A percentile compares a stretch with the other conserved stretches of the same genome.
Conservation (phyloP, 495 filamentous ascomycete genomes). For the Penicillium antarcticum region DNA sequence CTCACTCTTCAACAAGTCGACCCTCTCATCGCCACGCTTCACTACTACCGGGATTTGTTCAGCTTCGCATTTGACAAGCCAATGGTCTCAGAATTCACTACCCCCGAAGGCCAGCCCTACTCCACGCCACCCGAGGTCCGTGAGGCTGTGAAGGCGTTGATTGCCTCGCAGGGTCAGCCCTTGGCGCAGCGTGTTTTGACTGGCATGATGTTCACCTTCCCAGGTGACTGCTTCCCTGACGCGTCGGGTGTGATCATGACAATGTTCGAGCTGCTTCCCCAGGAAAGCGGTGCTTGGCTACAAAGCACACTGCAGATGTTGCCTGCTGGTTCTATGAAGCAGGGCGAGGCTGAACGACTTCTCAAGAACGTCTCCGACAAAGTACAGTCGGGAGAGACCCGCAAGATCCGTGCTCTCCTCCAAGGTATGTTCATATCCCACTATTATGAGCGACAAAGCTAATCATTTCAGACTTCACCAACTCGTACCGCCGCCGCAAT, state of each 20-base stretch:
- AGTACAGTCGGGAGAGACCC: slow-evolving; percentile 66
- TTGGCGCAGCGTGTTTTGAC: slow-evolving; percentile 83
- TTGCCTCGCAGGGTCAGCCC: slow-evolving; percentile 68
- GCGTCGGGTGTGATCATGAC: slow-evolving; percentile 87
- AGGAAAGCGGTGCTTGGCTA: slow-evolving; percentile 74
- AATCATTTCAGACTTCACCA: slow-evolving; percentile 72
- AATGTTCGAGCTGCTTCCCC: slow-evolving; percentile 82
- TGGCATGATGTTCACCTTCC: slow-evolving; percentile 99
- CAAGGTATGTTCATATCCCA: slow-evolving; percentile 50
- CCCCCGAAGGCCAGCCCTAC: slow-evolving; percentile 36
- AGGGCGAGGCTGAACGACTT: slow-evolving; percentile 59
- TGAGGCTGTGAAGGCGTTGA: slow-evolving; percentile 66
- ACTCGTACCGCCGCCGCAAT: slow-evolving; percentile 86
- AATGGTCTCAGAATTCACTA: slow-evolving; percentile 64
- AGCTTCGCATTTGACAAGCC: slow-evolving; percentile 80
- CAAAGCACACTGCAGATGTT: slow-evolving; percentile 78
- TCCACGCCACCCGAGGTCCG: slow-evolving; percentile 62
- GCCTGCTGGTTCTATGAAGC: slow-evolving; percentile 73
- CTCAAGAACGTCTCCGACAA: slow-evolving; percentile 63
- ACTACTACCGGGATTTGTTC: slow-evolving; percentile 91
- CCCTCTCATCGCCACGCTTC: slow-evolving; percentile 83
- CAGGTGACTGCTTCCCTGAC: slow-evolving; percentile 89
- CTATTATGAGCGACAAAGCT: neutral
- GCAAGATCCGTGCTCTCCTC: slow-evolving; percentile 77
- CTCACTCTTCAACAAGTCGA: slow-evolving; percentile 86